These are phyloP conservation scores for Rhodocollybia butyracea DNA, from an alignment of 768 basidiomycete genomes.

Conservation along the genomic window DNA sequence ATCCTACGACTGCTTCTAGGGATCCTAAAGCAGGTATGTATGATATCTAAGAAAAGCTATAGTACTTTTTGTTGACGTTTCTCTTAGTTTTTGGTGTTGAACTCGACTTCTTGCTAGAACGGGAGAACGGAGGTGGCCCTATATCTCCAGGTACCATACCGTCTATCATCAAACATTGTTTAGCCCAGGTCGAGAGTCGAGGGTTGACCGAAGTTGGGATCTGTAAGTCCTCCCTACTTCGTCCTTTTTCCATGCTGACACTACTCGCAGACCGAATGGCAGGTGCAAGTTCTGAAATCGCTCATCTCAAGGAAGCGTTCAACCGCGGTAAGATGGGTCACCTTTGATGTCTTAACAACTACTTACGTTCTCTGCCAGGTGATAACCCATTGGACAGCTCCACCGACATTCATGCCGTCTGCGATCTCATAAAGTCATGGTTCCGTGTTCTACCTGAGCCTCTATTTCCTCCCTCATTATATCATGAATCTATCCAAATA, in stretches of 20 bases:
- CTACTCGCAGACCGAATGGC: slow-evolving; percentile 68
- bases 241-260: neutral
- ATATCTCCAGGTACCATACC: slow-evolving; percentile 61
- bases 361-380: slow-evolving; percentile 29
- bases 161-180: slow-evolving; percentile 58
- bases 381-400: slow-evolving; percentile 54
- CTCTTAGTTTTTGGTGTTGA: slow-evolving; percentile 72
- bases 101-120: slow-evolving; percentile 60
- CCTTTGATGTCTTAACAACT: neutral
- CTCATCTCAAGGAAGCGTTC: slow-evolving; percentile 66
- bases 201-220: slow-evolving; percentile 82
- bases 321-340: slow-evolving; percentile 53
- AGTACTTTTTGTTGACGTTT: slow-evolving; percentile 6
- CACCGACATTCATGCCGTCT: slow-evolving; percentile 79
- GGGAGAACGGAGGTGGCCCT: slow-evolving; percentile 53
- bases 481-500: slow-evolving; percentile 65
- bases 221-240: slow-evolving; percentile 44
- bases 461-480: slow-evolving; percentile 67
- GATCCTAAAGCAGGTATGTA: slow-evolving; percentile 73
- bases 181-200: slow-evolving; percentile 68
- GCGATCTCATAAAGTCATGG: slow-evolving; percentile 84
- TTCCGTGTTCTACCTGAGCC: slow-evolving; percentile 81
- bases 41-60: neutral
- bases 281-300: slow-evolving; percentile 70
- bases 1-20: slow-evolving; percentile 53